Evolutionary conservation across 2,329 filamentous ascomycete species (phyloP).

Genomic region (Beauveria pseudobassiana): DNA sequence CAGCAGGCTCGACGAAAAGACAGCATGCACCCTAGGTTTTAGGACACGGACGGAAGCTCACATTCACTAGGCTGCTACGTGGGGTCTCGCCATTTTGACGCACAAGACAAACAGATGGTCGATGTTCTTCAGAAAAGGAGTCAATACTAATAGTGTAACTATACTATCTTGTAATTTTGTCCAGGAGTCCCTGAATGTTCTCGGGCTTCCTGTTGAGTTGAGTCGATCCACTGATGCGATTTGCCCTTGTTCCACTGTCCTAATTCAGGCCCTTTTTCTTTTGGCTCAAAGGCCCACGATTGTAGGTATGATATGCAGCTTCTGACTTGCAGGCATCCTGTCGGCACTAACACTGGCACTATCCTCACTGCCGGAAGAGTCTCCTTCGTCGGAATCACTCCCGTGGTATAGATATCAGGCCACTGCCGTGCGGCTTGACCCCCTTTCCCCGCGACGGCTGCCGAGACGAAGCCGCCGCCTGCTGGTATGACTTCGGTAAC

Average conservation of each 20-base stretch:
- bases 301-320: background rate
- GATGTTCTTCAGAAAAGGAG: too few species aligned
- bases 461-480: background rate
- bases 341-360: background rate
- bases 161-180: background rate
- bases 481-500: background rate
- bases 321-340: background rate
- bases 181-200: background rate
- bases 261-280: background rate
- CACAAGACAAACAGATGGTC: too few species aligned
- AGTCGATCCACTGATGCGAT: background rate
- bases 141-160: background rate
- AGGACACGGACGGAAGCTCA: too few species aligned
- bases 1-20: too few species aligned
- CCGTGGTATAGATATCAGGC: background rate
- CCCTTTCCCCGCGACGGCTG: background rate
- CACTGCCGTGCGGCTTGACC: background rate
- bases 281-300: background rate
- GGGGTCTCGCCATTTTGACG: too few species aligned
- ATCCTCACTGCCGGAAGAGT: background rate
- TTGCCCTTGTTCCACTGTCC: background rate
- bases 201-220: background rate
- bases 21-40: too few species aligned
- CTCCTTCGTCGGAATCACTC: background rate
- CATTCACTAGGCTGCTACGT: too few species aligned